A percentile compares a stretch with the other conserved stretches of the same genome.
Conservation (phyloP, 75 land plant genomes). For the Cunninghamia lanceolata region DNA sequence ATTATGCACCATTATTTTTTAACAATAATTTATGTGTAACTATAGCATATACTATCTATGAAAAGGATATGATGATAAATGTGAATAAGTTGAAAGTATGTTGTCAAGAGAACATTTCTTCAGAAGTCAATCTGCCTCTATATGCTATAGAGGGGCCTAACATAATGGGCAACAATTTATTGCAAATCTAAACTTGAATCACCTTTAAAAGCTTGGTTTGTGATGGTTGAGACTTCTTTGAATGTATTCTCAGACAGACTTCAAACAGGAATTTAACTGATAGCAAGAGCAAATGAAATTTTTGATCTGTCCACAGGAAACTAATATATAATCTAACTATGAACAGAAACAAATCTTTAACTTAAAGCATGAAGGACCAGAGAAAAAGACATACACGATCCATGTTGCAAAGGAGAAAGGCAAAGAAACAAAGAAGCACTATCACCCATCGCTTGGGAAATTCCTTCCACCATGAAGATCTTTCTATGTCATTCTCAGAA, state of each 20-base stretch:
- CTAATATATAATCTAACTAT: not conserved
- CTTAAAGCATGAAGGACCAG: not conserved
- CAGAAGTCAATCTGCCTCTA: not conserved
- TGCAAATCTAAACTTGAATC: not conserved
- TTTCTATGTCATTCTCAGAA: slow-evolving; percentile 18
- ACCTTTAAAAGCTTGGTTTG: not conserved
- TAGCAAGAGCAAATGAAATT: not conserved
- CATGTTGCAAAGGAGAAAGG: slow-evolving; percentile 99
- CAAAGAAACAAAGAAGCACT: slow-evolving; percentile 86
- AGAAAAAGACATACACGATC: slow-evolving; percentile 66
- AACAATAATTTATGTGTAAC: not conserved
- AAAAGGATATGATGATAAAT: not conserved
- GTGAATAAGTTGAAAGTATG: not conserved
- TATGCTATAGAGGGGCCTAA: not conserved
- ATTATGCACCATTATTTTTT: not conserved
- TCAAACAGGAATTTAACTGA: not conserved
- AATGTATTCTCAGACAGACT: not conserved
- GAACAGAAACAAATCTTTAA: not conserved
- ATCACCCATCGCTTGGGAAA: slow-evolving; percentile 91
- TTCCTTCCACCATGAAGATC: slow-evolving; percentile 53
- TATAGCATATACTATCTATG: not conserved
- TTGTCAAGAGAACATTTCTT: not conserved
- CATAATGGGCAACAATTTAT: not conserved
- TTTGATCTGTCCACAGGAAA: not conserved
- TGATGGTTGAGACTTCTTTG: not conserved